A percentile compares a stretch with the other conserved stretches of the same genome.
Evolutionary conservation across 2,329 filamentous ascomycete genomes (phyloP).

Genomic region (Reticulascus tulasneorum): DNA sequence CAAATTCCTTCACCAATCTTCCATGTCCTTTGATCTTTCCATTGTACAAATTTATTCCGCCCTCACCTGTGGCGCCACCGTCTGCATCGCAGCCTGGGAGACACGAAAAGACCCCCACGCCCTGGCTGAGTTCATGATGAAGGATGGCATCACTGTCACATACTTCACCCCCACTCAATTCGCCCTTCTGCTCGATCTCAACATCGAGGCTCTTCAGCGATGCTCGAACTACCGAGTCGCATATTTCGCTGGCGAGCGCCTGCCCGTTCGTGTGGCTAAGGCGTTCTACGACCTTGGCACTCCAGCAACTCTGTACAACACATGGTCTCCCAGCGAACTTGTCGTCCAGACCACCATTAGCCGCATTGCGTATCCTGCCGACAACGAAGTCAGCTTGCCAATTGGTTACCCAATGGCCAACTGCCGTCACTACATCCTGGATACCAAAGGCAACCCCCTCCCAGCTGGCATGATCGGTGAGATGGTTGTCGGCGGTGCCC

Average conservation of each 20-base stretch:
- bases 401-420: constrained; percentile 22
- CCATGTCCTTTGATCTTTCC: constrained; percentile 10
- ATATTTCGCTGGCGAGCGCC: constrained; percentile 18
- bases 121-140: constrained; percentile 20
- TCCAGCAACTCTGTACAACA: constrained; percentile 18
- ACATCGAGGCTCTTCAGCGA: constrained; percentile 14
- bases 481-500: constrained; percentile 35
- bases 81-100: constrained; percentile 18
- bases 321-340: constrained; percentile 19
- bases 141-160: constrained; percentile 7
- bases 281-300: constrained; percentile 20
- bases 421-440: constrained; percentile 35
- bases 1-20: constrained; percentile 19
- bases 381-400: constrained; percentile 13
- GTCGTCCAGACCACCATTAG: constrained; percentile 19
- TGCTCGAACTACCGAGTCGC: constrained; percentile 18
- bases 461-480: constrained; percentile 36
- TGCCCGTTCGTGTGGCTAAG: constrained; percentile 17
- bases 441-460: constrained; percentile 21
- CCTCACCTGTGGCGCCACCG: constrained; percentile 16
- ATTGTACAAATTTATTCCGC: not conserved
- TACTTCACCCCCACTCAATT: constrained; percentile 2
- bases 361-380: constrained; percentile 14
- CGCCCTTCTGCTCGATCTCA: constrained; percentile 18
- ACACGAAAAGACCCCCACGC: constrained; percentile 19